Evolutionary conservation across 345 rosid genomes (phyloP).

Genomic region (Trapa incisa): DNA sequence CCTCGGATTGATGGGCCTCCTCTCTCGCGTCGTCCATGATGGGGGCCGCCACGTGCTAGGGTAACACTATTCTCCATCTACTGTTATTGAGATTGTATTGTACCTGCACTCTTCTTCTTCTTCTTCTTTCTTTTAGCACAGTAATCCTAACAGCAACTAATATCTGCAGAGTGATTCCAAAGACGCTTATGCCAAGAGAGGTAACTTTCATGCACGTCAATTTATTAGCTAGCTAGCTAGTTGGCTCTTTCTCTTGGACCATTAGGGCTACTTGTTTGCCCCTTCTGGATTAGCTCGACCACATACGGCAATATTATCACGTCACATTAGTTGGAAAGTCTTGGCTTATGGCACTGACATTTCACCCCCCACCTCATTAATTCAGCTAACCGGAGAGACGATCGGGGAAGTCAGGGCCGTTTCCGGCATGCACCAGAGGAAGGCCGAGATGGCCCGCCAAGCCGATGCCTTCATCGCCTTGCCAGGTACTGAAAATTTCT

Average conservation of each 20-base stretch:
- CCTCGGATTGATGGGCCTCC: constrained; percentile 59
- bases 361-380: not conserved
- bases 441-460: constrained; percentile 82
- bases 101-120: not conserved
- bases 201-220: constrained; percentile 11
- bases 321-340: no score
- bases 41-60: constrained; percentile 78
- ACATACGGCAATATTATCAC: not conserved
- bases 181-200: constrained; percentile 46
- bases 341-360: no score
- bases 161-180: constrained; percentile 32
- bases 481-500: constrained; percentile 27
- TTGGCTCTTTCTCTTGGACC: not conserved
- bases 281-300: not conserved
- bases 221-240: not conserved
- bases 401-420: constrained; percentile 62
- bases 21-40: constrained; percentile 50
- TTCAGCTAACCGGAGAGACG: constrained; percentile 7
- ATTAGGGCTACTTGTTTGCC: constrained; percentile 3
- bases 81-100: no score
- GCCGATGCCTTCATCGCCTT: constrained; percentile 72
- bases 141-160: no score
- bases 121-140: no score
- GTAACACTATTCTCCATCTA: constrained; percentile 11
- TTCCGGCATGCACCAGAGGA: constrained; percentile 67